phyloP scores from a whole-genome alignment of 495 filamentous ascomycete species.

The Lophiotrema nucula region DNA sequence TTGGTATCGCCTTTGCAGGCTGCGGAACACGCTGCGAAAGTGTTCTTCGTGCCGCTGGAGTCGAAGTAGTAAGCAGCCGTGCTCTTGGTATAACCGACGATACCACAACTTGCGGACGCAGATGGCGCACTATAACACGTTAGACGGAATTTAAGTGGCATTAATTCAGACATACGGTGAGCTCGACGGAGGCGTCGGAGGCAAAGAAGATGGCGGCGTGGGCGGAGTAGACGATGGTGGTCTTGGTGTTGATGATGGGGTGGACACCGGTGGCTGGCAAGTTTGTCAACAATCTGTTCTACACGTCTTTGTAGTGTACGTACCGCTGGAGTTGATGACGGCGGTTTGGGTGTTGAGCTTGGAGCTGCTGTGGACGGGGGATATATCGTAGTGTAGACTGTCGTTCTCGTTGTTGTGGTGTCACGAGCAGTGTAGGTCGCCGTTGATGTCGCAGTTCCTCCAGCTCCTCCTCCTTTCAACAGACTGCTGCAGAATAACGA shows the following conservation, averaged over 20 bases:
- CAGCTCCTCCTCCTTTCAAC: constrained; percentile 9
- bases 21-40: constrained; percentile 19
- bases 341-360: neutral
- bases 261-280: neutral
- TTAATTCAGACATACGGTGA: neutral
- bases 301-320: neutral
- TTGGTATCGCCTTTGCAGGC: constrained; percentile 29
- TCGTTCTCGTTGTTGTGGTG: constrained; percentile 16
- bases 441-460: constrained; percentile 15
- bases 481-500: constrained; percentile 27
- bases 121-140: neutral
- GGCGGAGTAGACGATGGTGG: constrained; percentile 9
- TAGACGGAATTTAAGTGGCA: neutral
- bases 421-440: constrained; percentile 7
- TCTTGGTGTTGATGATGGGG: constrained; percentile 8
- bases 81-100: constrained; percentile 28
- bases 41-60: constrained; percentile 31
- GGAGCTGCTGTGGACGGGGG: constrained; percentile 1
- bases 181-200: constrained; percentile 1
- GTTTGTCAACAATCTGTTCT: neutral
- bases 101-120: constrained; percentile 11
- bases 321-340: constrained; percentile 8
- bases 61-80: constrained; percentile 30
- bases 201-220: neutral
- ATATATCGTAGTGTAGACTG: constrained; percentile 17